Percentiles rank a stretch among this genome's conserved stretches.
Evolutionary conservation across 2,329 filamentous ascomycete species (phyloP).

Genomic region (Calonectria honghensis): DNA sequence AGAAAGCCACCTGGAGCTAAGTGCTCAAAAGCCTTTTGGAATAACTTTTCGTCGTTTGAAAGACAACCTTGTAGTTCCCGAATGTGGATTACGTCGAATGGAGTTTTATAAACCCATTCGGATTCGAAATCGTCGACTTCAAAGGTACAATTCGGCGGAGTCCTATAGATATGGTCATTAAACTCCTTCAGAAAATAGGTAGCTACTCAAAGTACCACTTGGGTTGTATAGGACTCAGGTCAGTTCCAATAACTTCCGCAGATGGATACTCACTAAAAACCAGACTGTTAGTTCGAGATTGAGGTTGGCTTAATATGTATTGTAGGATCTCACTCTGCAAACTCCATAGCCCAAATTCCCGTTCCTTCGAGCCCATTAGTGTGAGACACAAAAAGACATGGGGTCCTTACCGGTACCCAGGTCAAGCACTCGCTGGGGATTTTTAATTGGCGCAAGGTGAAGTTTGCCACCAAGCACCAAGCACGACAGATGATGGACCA

Average conservation of each 20-base stretch:
- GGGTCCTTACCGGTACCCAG: constrained; percentile 21
- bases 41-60: neutral
- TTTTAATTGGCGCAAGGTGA: constrained; percentile 25
- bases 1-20: neutral
- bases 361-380: constrained; percentile 2
- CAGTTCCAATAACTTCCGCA: constrained; percentile 36
- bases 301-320: neutral
- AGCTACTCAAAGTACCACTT: neutral
- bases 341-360: constrained; percentile 32
- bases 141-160: constrained; percentile 29
- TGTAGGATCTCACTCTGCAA: constrained; percentile 29
- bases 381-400: neutral
- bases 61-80: constrained; percentile 25
- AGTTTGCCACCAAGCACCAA: constrained; percentile 28
- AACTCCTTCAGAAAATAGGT: neutral
- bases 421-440: constrained; percentile 34
- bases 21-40: neutral
- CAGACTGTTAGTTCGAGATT: neutral
- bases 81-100: constrained; percentile 16
- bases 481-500: constrained; percentile 31
- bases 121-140: constrained; percentile 28
- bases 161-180: neutral
- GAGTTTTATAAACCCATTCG: constrained; percentile 7
- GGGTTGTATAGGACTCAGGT: constrained; percentile 36
- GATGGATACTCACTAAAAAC: constrained; percentile 31